Evolutionary conservation across 352 stramenopile genomes (phyloP).

Genomic region (Phytophthora pini): DNA sequence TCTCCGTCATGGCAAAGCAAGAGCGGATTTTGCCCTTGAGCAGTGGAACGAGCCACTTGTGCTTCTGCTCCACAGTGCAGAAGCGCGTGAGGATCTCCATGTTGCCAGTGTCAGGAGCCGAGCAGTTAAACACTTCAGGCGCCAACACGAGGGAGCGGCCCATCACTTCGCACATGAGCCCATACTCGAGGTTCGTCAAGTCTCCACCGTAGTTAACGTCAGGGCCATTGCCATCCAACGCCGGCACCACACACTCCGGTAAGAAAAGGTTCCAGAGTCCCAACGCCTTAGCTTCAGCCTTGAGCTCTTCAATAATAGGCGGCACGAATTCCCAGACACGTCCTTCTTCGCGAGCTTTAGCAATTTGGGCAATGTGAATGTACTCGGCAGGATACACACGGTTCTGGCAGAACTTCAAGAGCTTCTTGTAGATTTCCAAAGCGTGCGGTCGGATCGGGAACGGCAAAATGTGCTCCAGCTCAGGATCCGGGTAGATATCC

Average conservation of each 20-base stretch:
- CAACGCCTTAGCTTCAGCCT: conserved; percentile 88
- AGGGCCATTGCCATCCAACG: conserved; percentile 50
- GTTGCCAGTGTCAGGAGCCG: conserved; percentile 97
- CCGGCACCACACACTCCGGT: conserved; percentile 60
- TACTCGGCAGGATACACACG: conserved; percentile 92
- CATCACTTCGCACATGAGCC: conserved; percentile 96
- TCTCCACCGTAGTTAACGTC: conserved; percentile 70
- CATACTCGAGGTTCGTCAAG: conserved; percentile 94
- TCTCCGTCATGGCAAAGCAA: conserved; percentile 98
- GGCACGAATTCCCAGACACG: conserved; percentile 87
- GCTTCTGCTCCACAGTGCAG: conserved; percentile 91
- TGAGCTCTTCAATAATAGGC: conserved; percentile 90
- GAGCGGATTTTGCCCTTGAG: conserved; percentile 94
- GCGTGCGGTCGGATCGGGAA: conserved; percentile 85
- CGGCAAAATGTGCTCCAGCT: conserved; percentile 62
- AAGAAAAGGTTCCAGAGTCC: conserved; percentile 98
- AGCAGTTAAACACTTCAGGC: conserved; percentile 97
- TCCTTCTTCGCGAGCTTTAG: conserved; percentile 51
- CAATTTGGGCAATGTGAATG: conserved; percentile 82
- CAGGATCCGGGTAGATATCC: conserved; percentile 56
- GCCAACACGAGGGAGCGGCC: conserved; percentile 89
- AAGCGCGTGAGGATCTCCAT: conserved; percentile 98
- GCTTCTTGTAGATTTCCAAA: conserved; percentile 79
- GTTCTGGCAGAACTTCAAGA: conserved; percentile 89
- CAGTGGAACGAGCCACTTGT: conserved; percentile 93